Evolutionary conservation across 2,329 filamentous ascomycete genomes (phyloP).

Genomic region (Westerdykella aurantiaca): DNA sequence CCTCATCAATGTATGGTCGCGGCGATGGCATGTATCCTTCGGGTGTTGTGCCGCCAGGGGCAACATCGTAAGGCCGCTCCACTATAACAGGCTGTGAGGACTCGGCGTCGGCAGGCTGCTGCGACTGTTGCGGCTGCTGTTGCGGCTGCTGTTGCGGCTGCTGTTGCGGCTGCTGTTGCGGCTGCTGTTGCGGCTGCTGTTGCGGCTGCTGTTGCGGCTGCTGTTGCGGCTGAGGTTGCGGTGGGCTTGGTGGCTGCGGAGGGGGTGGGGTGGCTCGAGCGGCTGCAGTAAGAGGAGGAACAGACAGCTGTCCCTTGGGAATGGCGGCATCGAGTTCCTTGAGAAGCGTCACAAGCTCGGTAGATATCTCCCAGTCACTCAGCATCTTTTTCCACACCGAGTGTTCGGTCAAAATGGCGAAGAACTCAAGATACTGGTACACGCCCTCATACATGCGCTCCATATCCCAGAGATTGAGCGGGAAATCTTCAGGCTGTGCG

Average conservation of each 20-base stretch:
- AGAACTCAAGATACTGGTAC: slow-evolving; percentile 89
- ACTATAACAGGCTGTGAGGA: slow-evolving; percentile 43
- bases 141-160: not conserved
- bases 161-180: slow-evolving; percentile 2
- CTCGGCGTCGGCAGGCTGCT: slow-evolving; percentile 2
- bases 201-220: not conserved
- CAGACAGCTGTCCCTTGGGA: slow-evolving; percentile 55
- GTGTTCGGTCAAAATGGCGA: slow-evolving; percentile 82
- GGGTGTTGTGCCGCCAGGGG: slow-evolving; percentile 39
- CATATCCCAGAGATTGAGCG: slow-evolving; percentile 95
- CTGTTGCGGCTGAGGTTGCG: slow-evolving; percentile 3
- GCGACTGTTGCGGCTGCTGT: slow-evolving; percentile 1
- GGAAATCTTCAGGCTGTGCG: slow-evolving; percentile 78
- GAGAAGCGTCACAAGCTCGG: slow-evolving; percentile 80
- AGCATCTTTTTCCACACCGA: slow-evolving; percentile 76
- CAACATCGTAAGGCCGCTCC: slow-evolving; percentile 60
- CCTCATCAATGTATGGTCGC: slow-evolving; percentile 44
- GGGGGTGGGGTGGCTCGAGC: slow-evolving; percentile 29
- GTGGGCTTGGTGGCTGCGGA: slow-evolving; percentile 13
- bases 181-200: slow-evolving; percentile 9
- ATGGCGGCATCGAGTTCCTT: slow-evolving; percentile 84
- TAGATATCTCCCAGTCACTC: slow-evolving; percentile 86
- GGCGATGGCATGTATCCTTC: slow-evolving; percentile 40
- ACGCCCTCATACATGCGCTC: slow-evolving; percentile 93
- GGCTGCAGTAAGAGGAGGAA: slow-evolving; percentile 51